phyloP scores from a whole-genome alignment of 1,284 basidiomycete genomes.

The Porphyrellus sp. region DNA sequence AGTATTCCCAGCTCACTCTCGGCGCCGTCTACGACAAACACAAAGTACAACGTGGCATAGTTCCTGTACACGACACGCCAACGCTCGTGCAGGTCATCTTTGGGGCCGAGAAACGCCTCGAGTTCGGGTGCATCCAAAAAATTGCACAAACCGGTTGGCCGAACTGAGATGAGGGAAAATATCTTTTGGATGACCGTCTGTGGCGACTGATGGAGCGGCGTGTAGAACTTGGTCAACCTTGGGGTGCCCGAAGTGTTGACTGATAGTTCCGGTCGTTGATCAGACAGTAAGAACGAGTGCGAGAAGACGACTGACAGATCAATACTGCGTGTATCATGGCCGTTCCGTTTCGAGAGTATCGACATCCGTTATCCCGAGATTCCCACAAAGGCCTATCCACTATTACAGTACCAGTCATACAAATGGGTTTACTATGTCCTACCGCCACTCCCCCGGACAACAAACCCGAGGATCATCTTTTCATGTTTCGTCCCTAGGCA shows the following conservation, averaged over 20 bases:
- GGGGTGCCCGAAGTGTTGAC: slow-evolving; percentile 89
- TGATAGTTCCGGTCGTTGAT: slow-evolving; percentile 35
- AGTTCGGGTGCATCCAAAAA: slow-evolving; percentile 91
- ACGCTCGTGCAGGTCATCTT: slow-evolving; percentile 53
- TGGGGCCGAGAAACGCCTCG: slow-evolving; percentile 65
- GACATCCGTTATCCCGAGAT: neutral
- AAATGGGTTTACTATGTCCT: neutral
- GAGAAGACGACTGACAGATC: slow-evolving; percentile 51
- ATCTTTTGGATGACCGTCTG: slow-evolving; percentile 80
- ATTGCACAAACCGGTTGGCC: slow-evolving; percentile 81
- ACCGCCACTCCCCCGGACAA: neutral
- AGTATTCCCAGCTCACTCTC: slow-evolving; percentile 96
- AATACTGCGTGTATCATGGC: slow-evolving; percentile 86
- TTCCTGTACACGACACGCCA: slow-evolving; percentile 78
- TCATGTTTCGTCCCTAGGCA: slow-evolving; percentile 61
- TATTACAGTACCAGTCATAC: neutral
- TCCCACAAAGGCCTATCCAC: neutral
- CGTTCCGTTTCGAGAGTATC: slow-evolving; percentile 8
- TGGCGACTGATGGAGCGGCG: slow-evolving; percentile 72
- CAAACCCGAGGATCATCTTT: neutral
- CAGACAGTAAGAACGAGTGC: slow-evolving; percentile 44
- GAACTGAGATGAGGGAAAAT: slow-evolving; percentile 76
- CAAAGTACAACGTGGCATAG: slow-evolving; percentile 96
- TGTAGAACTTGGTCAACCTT: slow-evolving; percentile 95
- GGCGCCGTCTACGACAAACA: slow-evolving; percentile 92